Conservation (phyloP, 163 green algal species). For the Botryococcus braunii region DNA sequence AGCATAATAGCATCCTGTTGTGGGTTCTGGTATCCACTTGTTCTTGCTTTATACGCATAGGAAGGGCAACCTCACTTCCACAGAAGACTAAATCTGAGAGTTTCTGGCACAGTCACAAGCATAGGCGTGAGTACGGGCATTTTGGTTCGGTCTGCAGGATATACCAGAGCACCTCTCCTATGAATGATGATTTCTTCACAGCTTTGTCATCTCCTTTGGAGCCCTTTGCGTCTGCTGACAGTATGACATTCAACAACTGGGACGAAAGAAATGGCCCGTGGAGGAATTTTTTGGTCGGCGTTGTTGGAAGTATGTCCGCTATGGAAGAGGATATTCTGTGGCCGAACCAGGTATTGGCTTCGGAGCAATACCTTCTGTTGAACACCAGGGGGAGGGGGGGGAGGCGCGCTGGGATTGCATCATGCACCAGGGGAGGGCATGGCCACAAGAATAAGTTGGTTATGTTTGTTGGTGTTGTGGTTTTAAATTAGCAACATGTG, state of each 20-base stretch:
- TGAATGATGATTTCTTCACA: constrained; percentile 24
- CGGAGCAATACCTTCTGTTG: not conserved
- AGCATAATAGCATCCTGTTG: no score
- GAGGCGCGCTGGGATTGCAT: no score
- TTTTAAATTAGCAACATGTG: not conserved
- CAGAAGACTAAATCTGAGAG: not conserved
- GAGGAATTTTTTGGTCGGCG: constrained; percentile 37
- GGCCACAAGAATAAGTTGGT: not conserved
- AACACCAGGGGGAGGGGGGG: not conserved
- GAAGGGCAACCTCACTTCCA: no score
- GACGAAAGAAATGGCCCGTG: constrained; percentile 27
- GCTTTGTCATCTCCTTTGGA: constrained; percentile 15
- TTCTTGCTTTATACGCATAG: no score
- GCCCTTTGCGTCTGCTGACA: constrained; percentile 20
- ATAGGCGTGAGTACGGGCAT: not conserved
- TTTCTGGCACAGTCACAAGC: not conserved
- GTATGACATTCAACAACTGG: constrained; percentile 20
- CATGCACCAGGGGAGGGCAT: not conserved
- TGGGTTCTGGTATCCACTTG: no score
- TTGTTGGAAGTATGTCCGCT: constrained; percentile 31
- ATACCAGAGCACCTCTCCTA: constrained; percentile 29
- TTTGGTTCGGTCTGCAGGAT: constrained; percentile 15
- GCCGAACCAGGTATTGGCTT: constrained; percentile 28
- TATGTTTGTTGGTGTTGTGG: not conserved
- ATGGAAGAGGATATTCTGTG: constrained; percentile 22